Evolutionary conservation across 2,329 filamentous ascomycete species (phyloP), one percentile per base, ranked within the genome.

Genomic region (Simplicillium aogashimaense): DNA sequence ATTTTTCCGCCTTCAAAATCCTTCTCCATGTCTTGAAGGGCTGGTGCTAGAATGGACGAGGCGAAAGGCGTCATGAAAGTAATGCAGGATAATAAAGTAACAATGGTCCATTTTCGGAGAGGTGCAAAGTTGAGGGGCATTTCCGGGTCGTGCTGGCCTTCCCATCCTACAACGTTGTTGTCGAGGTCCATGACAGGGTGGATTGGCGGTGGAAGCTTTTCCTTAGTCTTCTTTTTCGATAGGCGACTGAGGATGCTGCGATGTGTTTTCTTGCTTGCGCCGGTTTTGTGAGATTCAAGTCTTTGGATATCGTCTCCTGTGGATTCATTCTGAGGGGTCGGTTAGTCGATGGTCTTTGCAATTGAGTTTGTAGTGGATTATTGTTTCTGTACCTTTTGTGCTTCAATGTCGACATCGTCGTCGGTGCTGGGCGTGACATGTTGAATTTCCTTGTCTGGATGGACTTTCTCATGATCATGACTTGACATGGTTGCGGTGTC

Each of bases 61-160:
- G 77, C 75, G 18, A 83, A 74, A 0, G 79, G 77, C 0, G 78
- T 80, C 51, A 83, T 73, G 47, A 83, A 72, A 8, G 78, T 81
- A 52, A 81, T 81, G 45, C 64, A 59, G 1, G 76, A 69, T 15
- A 83, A 67, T 14, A 76, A 66, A 36, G 66, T 55, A 7, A 74
- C 69, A 29, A 74, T 67, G 14, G 68, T 54, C 76, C 77, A 81
- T 60, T 81, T 81, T 48, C 67, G 72, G 14, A 55, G 53, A 7
- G 48, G 51, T 2, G 67, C 47, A 60, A 80, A 79, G 54, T 81
- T 80, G 48, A 76, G 64, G 2, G 76, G 76, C 57, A 75, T 74
- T 3, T 60, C 57, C 0, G 73, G 74, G 50, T 81, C 76, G 40
- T 72, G 65, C 50, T 74, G 70, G 30, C 64, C 55, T 3, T 80